Percentiles rank a stretch among this genome's conserved stretches.
phyloP scores from a whole-genome alignment of 164 flowering plant species.

The Liquidambar formosana region DNA sequence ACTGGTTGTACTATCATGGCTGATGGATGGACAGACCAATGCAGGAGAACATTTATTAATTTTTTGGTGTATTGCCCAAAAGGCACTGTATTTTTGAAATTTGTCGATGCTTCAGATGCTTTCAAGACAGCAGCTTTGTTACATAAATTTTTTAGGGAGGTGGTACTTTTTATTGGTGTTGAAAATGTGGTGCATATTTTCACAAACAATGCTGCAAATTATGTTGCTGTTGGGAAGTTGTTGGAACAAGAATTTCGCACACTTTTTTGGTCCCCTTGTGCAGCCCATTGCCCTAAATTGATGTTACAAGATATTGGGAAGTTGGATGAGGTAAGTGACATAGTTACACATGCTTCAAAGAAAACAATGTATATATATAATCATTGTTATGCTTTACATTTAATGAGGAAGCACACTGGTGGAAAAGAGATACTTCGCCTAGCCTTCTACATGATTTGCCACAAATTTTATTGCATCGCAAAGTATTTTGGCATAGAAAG shows the following conservation, averaged over 20 bases:
- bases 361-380: neutral
- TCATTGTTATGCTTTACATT: neutral
- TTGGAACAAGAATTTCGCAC: slow-evolving; percentile 6
- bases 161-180: neutral
- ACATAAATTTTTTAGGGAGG: slow-evolving; percentile 1
- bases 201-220: slow-evolving; percentile 9
- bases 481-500: neutral
- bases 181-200: slow-evolving; percentile 10
- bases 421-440: neutral
- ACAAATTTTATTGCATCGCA: neutral
- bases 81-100: neutral
- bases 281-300: slow-evolving; percentile 1
- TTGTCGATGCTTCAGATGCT: slow-evolving; percentile 6
- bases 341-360: neutral
- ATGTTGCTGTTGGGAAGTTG: slow-evolving; percentile 7
- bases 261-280: slow-evolving; percentile 7
- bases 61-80: slow-evolving; percentile 2
- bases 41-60: neutral
- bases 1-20: slow-evolving; percentile 9
- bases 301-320: slow-evolving; percentile 8
- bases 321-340: neutral
- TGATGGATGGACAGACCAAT: neutral
- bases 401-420: slow-evolving; percentile 4
- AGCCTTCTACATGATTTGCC: neutral
- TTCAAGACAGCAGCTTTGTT: neutral